Evolutionary conservation across 2,329 filamentous ascomycete species (phyloP).

Genomic region (Aspergillus sp.): DNA sequence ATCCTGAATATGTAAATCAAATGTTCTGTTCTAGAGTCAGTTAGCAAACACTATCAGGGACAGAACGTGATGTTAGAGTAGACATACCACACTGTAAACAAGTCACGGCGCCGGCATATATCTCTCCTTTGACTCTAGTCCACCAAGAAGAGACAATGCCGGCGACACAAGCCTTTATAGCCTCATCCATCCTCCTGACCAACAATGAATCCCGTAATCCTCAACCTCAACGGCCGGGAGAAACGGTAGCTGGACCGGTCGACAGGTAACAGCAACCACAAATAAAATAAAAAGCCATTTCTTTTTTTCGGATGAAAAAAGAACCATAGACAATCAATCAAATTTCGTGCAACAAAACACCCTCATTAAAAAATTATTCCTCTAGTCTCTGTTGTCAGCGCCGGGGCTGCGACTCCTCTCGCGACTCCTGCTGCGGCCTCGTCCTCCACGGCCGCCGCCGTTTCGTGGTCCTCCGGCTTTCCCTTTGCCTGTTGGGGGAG

Average conservation of each 20-base stretch:
- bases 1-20: not conserved
- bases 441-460: constrained; percentile 32
- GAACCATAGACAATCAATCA: no score
- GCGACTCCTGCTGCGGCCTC: constrained; percentile 40
- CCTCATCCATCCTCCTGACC: no score
- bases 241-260: not conserved
- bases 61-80: not conserved
- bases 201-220: no score
- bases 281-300: no score
- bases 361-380: no score
- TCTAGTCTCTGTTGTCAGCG: constrained; percentile 28
- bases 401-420: constrained; percentile 44
- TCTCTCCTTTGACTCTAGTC: constrained; percentile 6
- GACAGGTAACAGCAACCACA: not conserved
- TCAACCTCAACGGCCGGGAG: no score
- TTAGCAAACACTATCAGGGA: not conserved
- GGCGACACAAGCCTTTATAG: constrained; percentile 11
- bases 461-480: constrained; percentile 37
- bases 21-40: constrained; percentile 2
- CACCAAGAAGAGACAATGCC: constrained; percentile 13
- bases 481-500: constrained; percentile 45
- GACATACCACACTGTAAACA: constrained; percentile 22
- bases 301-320: no score
- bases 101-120: constrained; percentile 24
- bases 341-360: no score